phyloP scores from a whole-genome alignment of 768 basidiomycete genomes.

The Suillus subalutaceus region DNA sequence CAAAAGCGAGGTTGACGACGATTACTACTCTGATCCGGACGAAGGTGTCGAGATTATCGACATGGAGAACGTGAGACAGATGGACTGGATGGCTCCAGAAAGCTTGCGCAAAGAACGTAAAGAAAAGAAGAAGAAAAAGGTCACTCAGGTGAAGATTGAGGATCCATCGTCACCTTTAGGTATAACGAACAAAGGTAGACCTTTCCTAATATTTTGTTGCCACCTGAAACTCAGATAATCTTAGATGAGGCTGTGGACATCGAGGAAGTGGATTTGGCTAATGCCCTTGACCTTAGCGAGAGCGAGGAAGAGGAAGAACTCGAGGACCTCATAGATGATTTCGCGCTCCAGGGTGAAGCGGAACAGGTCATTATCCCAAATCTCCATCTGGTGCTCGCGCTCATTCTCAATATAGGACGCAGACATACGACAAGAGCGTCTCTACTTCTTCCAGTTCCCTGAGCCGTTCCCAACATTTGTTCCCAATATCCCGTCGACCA shows the following conservation, averaged over 20 bases:
- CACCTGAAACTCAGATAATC: not conserved
- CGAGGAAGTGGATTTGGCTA: slow-evolving; percentile 49
- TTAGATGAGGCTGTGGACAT: slow-evolving; percentile 27
- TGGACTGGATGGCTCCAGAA: slow-evolving; percentile 93
- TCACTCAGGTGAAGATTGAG: slow-evolving; percentile 48
- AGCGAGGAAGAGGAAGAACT: slow-evolving; percentile 79
- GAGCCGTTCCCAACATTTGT: slow-evolving; percentile 78
- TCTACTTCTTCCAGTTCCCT: slow-evolving; percentile 94
- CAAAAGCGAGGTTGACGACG: slow-evolving; percentile 54
- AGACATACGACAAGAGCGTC: slow-evolving; percentile 57
- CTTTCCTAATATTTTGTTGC: slow-evolving; percentile 10
- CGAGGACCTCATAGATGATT: slow-evolving; percentile 78
- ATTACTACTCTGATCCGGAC: slow-evolving; percentile 84
- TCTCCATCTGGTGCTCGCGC: not conserved
- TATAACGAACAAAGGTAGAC: slow-evolving; percentile 37
- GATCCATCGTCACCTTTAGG: slow-evolving; percentile 31
- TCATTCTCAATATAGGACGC: slow-evolving; percentile 42
- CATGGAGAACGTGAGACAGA: slow-evolving; percentile 71
- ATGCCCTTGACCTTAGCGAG: slow-evolving; percentile 72
- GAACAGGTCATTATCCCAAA: slow-evolving; percentile 39
- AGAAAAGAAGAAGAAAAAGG: slow-evolving; percentile 39
- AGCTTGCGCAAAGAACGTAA: slow-evolving; percentile 56
- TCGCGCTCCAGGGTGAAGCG: slow-evolving; percentile 45
- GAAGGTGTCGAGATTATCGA: slow-evolving; percentile 88
- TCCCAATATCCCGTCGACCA: slow-evolving; percentile 37